These are phyloP conservation scores for Cryptococcus amylolentus DNA, from an alignment of 1,284 basidiomycete genomes.

Conservation along the genomic window DNA sequence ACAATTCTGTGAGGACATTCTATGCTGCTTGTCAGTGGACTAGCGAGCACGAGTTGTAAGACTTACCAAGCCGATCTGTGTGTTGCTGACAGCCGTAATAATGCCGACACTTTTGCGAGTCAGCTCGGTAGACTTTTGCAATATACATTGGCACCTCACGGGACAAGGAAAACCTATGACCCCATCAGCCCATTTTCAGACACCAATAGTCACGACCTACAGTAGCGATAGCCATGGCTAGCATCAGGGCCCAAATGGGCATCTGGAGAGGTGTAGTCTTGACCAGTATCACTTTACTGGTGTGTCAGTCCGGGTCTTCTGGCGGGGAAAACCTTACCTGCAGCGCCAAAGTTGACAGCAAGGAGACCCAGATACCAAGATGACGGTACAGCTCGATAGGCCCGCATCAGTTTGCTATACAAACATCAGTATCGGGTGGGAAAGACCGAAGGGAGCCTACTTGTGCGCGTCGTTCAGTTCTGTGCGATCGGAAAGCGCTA, in stretches of 20 bases:
- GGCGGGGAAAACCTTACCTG: conserved; percentile 24
- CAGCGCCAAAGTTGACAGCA: conserved; percentile 40
- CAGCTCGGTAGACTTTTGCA: not conserved
- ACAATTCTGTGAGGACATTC: conserved; percentile 54
- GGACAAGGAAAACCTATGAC: conserved; percentile 44
- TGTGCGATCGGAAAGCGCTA: conserved; percentile 45
- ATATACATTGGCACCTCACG: conserved; percentile 22
- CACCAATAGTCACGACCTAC: conserved; percentile 17
- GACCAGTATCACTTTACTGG: conserved; percentile 45
- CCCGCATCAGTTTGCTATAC: conserved; percentile 44
- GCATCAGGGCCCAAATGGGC: conserved; percentile 52
- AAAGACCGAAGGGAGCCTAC: conserved; percentile 14
- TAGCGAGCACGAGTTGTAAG: not conserved
- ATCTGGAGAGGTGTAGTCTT: conserved; percentile 52
- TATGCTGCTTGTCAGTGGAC: conserved; percentile 13
- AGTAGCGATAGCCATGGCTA: conserved; percentile 51
- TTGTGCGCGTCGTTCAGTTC: conserved; percentile 48
- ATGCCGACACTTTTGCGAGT: conserved; percentile 48
- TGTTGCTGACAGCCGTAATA: conserved; percentile 54
- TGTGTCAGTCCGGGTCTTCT: not conserved
- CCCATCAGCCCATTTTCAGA: conserved; percentile 1
- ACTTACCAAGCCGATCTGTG: conserved; percentile 49
- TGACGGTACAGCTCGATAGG: conserved; percentile 43
- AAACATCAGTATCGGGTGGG: not conserved
- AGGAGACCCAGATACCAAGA: conserved; percentile 47